Evolutionary conservation across 2,329 filamentous ascomycete genomes (phyloP).

Genomic region (Exserohilum rostratum): DNA sequence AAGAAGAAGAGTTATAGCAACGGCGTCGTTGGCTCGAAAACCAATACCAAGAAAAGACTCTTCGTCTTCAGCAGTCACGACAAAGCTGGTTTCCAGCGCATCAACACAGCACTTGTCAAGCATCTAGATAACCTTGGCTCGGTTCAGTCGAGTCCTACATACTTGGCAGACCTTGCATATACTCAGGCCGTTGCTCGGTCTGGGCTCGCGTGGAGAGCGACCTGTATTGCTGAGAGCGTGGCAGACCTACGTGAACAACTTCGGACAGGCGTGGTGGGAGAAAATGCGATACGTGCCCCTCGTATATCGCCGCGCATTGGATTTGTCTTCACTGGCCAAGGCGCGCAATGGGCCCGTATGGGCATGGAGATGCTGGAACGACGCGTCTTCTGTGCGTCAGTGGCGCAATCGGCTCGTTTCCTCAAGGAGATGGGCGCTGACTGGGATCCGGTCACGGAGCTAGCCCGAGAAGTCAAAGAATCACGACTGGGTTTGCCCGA

Average conservation of each 20-base stretch:
- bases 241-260: not conserved
- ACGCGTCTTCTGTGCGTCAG: not conserved
- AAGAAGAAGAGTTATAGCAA: too few relatives aligned
- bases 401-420: not conserved
- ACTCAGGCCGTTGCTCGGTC: not conserved
- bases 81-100: too few relatives aligned
- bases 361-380: slow-evolving; percentile 16
- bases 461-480: not conserved
- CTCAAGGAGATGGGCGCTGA: not conserved
- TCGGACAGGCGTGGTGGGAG: not conserved
- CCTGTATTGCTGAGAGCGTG: not conserved
- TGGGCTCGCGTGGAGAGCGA: not conserved
- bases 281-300: not conserved
- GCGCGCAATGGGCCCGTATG: slow-evolving; percentile 33
- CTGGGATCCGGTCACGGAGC: not conserved
- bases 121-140: too few relatives aligned
- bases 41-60: not conserved
- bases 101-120: too few relatives aligned
- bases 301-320: not conserved
- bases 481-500: slow-evolving; percentile 14
- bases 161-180: slow-evolving; percentile 15
- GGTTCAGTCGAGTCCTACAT: too few relatives aligned
- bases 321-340: slow-evolving; percentile 38
- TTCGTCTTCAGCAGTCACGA: not conserved
- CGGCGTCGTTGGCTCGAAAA: too few relatives aligned